phyloP scores from a whole-genome alignment of 768 basidiomycete species.

The Lactarius deliciosus region DNA sequence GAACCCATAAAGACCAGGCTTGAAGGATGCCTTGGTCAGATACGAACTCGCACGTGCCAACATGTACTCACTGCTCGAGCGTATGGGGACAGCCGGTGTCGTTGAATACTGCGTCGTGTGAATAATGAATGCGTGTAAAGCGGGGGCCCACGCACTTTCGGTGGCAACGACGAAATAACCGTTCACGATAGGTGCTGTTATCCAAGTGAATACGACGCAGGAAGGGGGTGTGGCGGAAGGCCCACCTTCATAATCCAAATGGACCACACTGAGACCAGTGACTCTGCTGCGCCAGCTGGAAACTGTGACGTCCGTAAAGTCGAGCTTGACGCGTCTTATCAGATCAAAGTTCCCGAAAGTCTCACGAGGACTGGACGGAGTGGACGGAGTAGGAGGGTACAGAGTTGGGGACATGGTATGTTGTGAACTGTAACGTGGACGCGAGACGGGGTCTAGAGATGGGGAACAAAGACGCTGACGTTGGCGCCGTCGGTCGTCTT shows the following conservation, averaged over 20 bases:
- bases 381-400: neutral
- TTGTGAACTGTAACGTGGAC: conserved; percentile 10
- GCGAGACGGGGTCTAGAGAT: conserved; percentile 6
- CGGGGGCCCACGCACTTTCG: conserved; percentile 61
- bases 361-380: conserved; percentile 28
- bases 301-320: conserved; percentile 75
- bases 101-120: conserved; percentile 66
- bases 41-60: neutral
- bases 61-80: conserved; percentile 78
- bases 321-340: conserved; percentile 69
- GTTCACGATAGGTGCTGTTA: conserved; percentile 78
- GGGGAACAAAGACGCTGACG: conserved; percentile 18
- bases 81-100: conserved; percentile 96
- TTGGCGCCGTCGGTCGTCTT: conserved; percentile 9
- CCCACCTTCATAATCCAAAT: conserved; percentile 86
- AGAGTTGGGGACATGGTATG: conserved; percentile 22
- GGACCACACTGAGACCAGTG: conserved; percentile 87
- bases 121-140: neutral
- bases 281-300: conserved; percentile 87
- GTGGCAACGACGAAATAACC: conserved; percentile 90
- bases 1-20: conserved; percentile 95
- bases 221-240: neutral
- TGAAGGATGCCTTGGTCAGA: conserved; percentile 7
- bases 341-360: conserved; percentile 82
- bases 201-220: conserved; percentile 12